Base-by-base conservation (phyloP, 352 stramenopile genomes). In the Blastocystis sp. region DNA sequence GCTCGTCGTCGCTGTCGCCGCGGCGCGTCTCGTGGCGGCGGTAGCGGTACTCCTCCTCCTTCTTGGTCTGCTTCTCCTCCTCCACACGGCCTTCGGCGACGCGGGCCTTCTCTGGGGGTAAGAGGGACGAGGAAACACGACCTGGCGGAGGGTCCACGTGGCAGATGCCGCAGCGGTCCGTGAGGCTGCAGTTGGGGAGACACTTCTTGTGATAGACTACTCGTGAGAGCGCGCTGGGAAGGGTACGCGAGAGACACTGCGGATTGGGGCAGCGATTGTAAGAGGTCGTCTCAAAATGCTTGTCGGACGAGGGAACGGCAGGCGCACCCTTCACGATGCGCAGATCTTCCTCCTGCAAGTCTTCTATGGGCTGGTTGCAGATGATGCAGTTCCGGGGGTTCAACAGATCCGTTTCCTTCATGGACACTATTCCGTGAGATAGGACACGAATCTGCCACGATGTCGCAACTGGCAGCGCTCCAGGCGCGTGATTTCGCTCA, bases 131-230 rank as follows among this genome's bases (percentile, higher is more conserved):
- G 45, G 45, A 6, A 55, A 16, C 6, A 16, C 6, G 16, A 55
- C 45, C 45, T 19, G 45, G 45, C 45, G 45, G 45, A 6, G 45
- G 45, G 6, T 55, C 45, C 45, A 55, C 45, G 45, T 85, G 39
- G 61, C 74, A 85, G n/a, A 85, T 39, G 21, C 74, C 74, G 61
- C 74, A 85, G 37, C 35, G 31, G 33, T 59, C 74, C 26, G 24
- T 59, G n/a, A 31, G 29, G 24, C 35, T 33, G 45, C 71, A 81
- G 61, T 37, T 16, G 13, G 74, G 50, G 39, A 67, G 50, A 69
- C 74, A 85, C 10, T 66, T 29, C 50, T 85, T 85, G 51, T 85
- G 74, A 31, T 67, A 85, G 24, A 85, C 74, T 85, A 81, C 16
- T n/a, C 21, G 33, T 69, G 59, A n/a, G 45, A 29, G 70, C 6